Conservation (phyloP, 2,329 filamentous ascomycete species). For the Calonectria pseudoturangicola region DNA sequence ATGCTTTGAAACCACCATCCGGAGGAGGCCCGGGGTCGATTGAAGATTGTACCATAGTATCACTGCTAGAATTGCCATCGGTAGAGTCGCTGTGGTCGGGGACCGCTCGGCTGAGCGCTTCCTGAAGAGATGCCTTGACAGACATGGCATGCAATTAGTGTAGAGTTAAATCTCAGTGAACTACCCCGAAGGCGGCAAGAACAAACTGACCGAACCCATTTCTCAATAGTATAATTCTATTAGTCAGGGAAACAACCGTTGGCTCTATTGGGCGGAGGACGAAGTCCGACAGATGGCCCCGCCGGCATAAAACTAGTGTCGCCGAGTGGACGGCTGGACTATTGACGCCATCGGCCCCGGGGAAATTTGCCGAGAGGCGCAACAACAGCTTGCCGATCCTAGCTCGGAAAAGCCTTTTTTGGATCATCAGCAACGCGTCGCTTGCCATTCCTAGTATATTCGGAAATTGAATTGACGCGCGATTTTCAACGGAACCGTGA, state of each 20-base stretch:
- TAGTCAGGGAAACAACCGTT: neutral
- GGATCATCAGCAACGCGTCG: neutral
- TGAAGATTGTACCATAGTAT: neutral
- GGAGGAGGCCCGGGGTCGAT: conserved; percentile 8
- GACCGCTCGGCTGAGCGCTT: neutral
- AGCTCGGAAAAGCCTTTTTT: neutral
- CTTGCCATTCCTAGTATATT: neutral
- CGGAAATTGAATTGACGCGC: neutral
- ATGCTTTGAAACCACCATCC: conserved; percentile 10
- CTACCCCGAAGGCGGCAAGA: too few species aligned
- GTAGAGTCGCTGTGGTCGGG: neutral
- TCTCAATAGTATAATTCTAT: neutral
- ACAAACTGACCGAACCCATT: neutral
- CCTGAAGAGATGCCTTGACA: neutral
- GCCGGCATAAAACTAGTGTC: neutral
- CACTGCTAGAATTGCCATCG: neutral
- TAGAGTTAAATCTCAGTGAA: neutral
- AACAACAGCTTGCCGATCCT: conserved; percentile 2
- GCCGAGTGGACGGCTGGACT: neutral
- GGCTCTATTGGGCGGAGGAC: conserved; percentile 9
- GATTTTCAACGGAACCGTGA: too few species aligned
- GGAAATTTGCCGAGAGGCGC: neutral
- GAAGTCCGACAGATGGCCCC: conserved; percentile 7
- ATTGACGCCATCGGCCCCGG: conserved; percentile 15
- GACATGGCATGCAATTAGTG: neutral